phyloP scores from a whole-genome alignment of 2,329 filamentous ascomycete species.

The Hypoxylon sp. region DNA sequence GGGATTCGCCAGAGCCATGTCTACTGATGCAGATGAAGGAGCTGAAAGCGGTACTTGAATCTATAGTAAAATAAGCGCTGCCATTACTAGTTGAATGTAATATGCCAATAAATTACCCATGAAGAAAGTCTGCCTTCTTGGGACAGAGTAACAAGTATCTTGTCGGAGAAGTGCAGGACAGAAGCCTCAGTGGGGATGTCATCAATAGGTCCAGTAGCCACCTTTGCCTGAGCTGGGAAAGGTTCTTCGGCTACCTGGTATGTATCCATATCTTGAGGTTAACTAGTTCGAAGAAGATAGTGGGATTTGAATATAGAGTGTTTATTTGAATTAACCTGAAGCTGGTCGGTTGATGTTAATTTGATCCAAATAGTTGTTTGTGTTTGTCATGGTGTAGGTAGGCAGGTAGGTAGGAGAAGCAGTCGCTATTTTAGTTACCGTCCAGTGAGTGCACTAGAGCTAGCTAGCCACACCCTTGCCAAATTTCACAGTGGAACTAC shows the following conservation, averaged over 20 bases:
- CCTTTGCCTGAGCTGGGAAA: conserved; percentile 73
- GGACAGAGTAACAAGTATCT: conserved; percentile 87
- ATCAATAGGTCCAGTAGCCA: conserved; percentile 69
- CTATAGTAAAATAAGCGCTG: conserved; percentile 51
- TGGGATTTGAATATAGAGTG: too few relatives aligned
- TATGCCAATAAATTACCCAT: conserved; percentile 72
- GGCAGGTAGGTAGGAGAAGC: too few relatives aligned
- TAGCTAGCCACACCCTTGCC: too few relatives aligned
- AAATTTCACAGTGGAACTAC: too few relatives aligned
- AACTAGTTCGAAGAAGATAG: too few relatives aligned
- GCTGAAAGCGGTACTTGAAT: conserved; percentile 81
- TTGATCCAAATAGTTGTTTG: too few relatives aligned
- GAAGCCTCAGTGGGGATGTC: conserved; percentile 76
- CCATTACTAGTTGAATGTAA: not conserved
- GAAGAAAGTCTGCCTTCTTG: conserved; percentile 87
- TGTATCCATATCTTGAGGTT: conserved; percentile 50
- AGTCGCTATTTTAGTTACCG: too few relatives aligned
- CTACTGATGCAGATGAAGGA: conserved; percentile 69
- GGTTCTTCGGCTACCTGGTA: conserved; percentile 58
- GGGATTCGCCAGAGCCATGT: conserved; percentile 63
- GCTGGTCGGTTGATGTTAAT: too few relatives aligned
- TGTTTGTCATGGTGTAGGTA: too few relatives aligned
- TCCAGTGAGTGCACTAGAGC: too few relatives aligned
- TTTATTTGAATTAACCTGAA: too few relatives aligned
- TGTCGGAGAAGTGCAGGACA: conserved; percentile 82